A percentile compares a stretch with the other conserved stretches of the same genome.
Conservation (phyloP, 352 stramenopile genomes). For the Globisporangium mamillatum region DNA sequence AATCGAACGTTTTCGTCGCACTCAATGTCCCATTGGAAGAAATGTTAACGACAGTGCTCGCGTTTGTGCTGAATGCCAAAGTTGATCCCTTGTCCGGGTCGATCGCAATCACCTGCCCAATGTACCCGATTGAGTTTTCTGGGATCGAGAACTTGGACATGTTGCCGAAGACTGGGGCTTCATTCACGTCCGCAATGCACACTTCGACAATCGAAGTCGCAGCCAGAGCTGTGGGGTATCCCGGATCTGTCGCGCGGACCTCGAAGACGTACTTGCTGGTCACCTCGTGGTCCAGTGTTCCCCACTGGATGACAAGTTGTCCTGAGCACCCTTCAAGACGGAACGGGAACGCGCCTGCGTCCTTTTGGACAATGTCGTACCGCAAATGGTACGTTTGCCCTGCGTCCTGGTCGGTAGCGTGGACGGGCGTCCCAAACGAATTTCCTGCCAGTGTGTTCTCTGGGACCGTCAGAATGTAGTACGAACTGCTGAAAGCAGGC, state of each 20-base stretch:
- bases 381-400: conserved; percentile 44
- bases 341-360: conserved; percentile 38
- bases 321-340: conserved; percentile 52
- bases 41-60: conserved; percentile 26
- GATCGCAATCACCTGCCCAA: conserved; percentile 34
- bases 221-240: conserved; percentile 34
- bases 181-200: conserved; percentile 47
- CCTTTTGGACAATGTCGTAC: conserved; percentile 43
- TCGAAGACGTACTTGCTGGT: conserved; percentile 34
- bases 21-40: not conserved
- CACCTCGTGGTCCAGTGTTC: conserved; percentile 48
- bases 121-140: conserved; percentile 34
- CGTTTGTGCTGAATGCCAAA: conserved; percentile 37
- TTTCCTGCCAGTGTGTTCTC: conserved; percentile 39
- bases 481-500: conserved; percentile 35
- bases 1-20: conserved; percentile 26
- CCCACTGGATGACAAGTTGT: conserved; percentile 45
- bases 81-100: conserved; percentile 35
- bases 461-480: conserved; percentile 34
- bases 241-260: conserved; percentile 40
- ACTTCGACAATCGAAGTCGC: conserved; percentile 29
- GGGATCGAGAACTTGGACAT: conserved; percentile 28
- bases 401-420: conserved; percentile 40
- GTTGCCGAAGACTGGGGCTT: conserved; percentile 33
- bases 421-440: conserved; percentile 45